phyloP scores from a whole-genome alignment of 805 yeast genomes.

The Saturnispora galanensis region DNA sequence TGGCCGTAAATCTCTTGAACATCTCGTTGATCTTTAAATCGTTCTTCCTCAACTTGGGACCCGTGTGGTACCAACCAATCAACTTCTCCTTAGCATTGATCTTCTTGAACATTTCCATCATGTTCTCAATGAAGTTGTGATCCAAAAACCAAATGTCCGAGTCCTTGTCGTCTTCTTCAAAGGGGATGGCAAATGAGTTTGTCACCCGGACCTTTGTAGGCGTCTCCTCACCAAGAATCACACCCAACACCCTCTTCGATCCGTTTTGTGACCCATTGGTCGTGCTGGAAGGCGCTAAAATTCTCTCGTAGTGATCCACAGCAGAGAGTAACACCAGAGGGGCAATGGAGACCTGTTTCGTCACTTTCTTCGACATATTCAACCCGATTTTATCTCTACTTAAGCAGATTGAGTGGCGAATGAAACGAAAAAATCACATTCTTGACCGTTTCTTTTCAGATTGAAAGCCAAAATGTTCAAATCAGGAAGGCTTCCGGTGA shows the following conservation, averaged over 20 bases:
- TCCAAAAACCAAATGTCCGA: constrained; percentile 94
- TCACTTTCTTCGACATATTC: background rate
- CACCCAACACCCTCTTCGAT: constrained; percentile 81
- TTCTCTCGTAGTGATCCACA: constrained; percentile 90
- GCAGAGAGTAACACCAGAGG: constrained; percentile 91
- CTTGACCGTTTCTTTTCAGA: too few species aligned
- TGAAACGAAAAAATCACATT: too few species aligned
- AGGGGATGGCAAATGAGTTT: constrained; percentile 94
- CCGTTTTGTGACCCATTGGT: constrained; percentile 25
- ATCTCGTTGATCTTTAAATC: constrained; percentile 87
- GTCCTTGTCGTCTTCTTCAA: constrained; percentile 91
- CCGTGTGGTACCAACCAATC: constrained; percentile 99
- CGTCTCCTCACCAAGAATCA: constrained; percentile 66
- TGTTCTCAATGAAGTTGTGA: constrained; percentile 89
- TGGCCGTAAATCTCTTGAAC: constrained; percentile 71
- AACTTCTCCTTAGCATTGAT: constrained; percentile 94
- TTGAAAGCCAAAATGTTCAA: too few species aligned
- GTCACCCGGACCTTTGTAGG: constrained; percentile 54
- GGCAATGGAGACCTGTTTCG: constrained; percentile 72
- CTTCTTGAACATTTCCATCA: constrained; percentile 97
- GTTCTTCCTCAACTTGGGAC: constrained; percentile 81
- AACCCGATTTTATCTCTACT: background rate
- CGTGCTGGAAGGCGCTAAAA: constrained; percentile 39
- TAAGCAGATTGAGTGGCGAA: too few species aligned
- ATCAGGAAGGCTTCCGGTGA: too few species aligned